Percentiles rank a stretch among this genome's conserved stretches.
These are phyloP conservation scores for Candida suzukii DNA, from an alignment of 805 yeast genomes.

Conservation along the genomic window DNA sequence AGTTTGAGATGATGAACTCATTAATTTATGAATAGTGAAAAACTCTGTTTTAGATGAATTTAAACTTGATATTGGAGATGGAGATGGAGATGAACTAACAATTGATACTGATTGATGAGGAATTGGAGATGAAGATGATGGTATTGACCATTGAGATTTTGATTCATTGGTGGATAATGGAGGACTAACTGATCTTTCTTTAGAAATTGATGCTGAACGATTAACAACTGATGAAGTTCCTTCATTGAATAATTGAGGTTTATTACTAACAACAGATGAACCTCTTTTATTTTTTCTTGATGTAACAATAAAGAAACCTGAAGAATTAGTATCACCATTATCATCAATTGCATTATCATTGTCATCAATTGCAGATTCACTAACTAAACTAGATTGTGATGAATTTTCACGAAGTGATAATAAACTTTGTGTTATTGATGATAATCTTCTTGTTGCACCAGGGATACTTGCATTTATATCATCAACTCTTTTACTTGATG, in stretches of 20 bases:
- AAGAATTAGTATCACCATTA: background rate
- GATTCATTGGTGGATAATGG: background rate
- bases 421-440: background rate
- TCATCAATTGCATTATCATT: slow-evolving; percentile 10
- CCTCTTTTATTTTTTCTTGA: slow-evolving; percentile 18
- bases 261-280: background rate
- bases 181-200: background rate
- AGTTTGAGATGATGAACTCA: slow-evolving; percentile 7
- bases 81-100: background rate
- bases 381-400: slow-evolving; percentile 1
- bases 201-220: slow-evolving; percentile 1
- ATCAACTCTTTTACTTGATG: slow-evolving; percentile 16
- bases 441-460: slow-evolving; percentile 7
- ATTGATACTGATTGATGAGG: slow-evolving; percentile 4
- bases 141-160: background rate
- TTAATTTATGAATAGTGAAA: slow-evolving; percentile 5
- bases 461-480: slow-evolving; percentile 14
- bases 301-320: slow-evolving; percentile 25
- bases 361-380: slow-evolving; percentile 18
- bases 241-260: slow-evolving; percentile 13
- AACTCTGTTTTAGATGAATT: slow-evolving; percentile 5
- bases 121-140: background rate
- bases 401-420: background rate
- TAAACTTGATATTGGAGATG: slow-evolving; percentile 1
- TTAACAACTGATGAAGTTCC: slow-evolving; percentile 1